Conservation (phyloP, 176 grass and related monocot genomes). For the Triticum dicoccoides region DNA sequence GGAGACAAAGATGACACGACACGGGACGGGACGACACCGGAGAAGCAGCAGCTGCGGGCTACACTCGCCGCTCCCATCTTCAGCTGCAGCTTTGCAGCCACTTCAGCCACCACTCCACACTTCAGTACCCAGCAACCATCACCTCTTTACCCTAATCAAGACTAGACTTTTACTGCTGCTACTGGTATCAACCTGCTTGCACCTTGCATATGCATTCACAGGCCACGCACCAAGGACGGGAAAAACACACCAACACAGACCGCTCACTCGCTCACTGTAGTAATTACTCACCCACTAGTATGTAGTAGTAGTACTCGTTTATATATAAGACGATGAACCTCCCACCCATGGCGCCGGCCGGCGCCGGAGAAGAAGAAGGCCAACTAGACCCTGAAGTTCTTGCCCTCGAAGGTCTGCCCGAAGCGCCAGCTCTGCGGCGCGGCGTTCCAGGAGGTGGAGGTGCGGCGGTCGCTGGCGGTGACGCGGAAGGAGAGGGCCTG, state of each 20-base stretch:
- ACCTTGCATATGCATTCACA: background rate
- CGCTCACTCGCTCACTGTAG: background rate
- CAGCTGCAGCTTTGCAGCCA: conserved; percentile 50
- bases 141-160: conserved; percentile 8
- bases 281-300: conserved; percentile 17
- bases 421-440: conserved; percentile 67
- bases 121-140: background rate
- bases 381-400: conserved; percentile 63
- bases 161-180: background rate
- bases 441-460: conserved; percentile 62
- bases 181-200: background rate
- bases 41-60: conserved; percentile 64
- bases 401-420: conserved; percentile 80
- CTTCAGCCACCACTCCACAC: conserved; percentile 46
- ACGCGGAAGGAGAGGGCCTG: conserved; percentile 74
- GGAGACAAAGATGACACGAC: conserved; percentile 29
- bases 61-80: conserved; percentile 25
- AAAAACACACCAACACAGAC: background rate
- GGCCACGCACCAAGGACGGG: conserved; percentile 6
- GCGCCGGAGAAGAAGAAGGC: background rate
- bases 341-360: background rate
- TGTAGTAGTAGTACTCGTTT: background rate
- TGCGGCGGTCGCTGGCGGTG: conserved; percentile 63
- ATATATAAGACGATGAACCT: background rate
- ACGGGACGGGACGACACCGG: background rate